Evolutionary conservation across 2,329 filamentous ascomycete genomes (phyloP), one percentile per base, ranked within the genome.

Genomic region (Fusarium protoensiforme): DNA sequence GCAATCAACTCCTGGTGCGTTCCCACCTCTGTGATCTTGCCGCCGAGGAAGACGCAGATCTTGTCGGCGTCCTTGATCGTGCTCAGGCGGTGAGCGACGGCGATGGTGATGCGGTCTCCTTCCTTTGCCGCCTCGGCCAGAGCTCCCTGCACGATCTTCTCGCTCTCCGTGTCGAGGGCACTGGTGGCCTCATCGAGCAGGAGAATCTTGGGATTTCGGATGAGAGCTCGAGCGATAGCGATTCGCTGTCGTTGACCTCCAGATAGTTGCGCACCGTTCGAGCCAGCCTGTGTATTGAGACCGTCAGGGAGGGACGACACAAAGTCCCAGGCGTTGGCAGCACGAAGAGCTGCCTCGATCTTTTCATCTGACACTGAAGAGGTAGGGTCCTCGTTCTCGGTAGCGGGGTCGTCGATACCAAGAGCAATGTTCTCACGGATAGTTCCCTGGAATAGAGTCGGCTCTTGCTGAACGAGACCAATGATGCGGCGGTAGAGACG

Each of bases 1-100:
- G 80, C 77, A 43, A 92, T 81, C 72, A 92, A 80, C 73, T 91
- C 88, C 9, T 83, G 80, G 78, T 92, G 89, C 22, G 86, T 86
- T 36, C 92, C 90, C 61, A 83, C 81, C 75, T 92, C 90, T 3
- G 89, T 82, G 62, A 92, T 86, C 35, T 82, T 84, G 6, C 88
- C 88, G 4, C 85, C 82, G 9, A 89, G 87, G 77, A 92, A 90
- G 0, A 92, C 89, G 70, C 89, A 90, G 27, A 92, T 92, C 6
- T 85, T 80, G 76, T 92, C 88, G 0, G 88, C 88, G 63, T 91
- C 86, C 82, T 98, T 97, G 83, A 98, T 97, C 0, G 95, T 98
- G 7, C 93, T 96, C 6, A 98, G 87, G 46, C 96, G 91, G 83
- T 98, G 95, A 1, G 95, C 96, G 77, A 98, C 98, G 92, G 76